These are phyloP conservation scores for Acacia pycnantha DNA, from an alignment of 331 rosid species.

Conservation along the genomic window DNA sequence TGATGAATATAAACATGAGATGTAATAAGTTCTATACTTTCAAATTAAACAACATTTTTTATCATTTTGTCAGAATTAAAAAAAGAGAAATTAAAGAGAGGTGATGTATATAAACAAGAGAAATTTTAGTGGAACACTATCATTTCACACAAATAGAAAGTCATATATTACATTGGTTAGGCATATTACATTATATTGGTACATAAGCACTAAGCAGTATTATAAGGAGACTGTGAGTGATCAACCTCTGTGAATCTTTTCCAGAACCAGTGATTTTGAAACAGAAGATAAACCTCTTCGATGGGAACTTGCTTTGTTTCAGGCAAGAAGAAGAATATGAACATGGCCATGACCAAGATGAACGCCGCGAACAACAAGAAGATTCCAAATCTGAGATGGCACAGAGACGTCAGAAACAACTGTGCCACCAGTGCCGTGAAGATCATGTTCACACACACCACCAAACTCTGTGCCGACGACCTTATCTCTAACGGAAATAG, in stretches of 20 bases:
- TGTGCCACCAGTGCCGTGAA: constrained; percentile 82
- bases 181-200: no score
- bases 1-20: no score
- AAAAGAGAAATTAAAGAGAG: no score
- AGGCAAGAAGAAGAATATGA: constrained; percentile 68
- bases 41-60: no score
- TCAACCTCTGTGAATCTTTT: constrained; percentile 37
- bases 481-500: constrained; percentile 81
- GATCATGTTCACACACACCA: constrained; percentile 78
- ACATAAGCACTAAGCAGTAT: neutral
- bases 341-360: constrained; percentile 56
- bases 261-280: constrained; percentile 77
- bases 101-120: no score
- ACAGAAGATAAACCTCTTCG: constrained; percentile 74
- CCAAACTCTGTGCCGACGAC: constrained; percentile 80
- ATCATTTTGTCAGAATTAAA: no score
- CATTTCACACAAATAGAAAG: no score
- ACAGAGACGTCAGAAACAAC: constrained; percentile 58
- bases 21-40: no score
- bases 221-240: neutral
- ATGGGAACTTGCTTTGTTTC: constrained; percentile 91
- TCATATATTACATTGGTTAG: no score
- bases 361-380: constrained; percentile 64
- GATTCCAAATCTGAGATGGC: constrained; percentile 75
- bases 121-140: no score